Evolutionary conservation across 495 filamentous ascomycete species (phyloP).

Genomic region (Baudoinia panamericana): DNA sequence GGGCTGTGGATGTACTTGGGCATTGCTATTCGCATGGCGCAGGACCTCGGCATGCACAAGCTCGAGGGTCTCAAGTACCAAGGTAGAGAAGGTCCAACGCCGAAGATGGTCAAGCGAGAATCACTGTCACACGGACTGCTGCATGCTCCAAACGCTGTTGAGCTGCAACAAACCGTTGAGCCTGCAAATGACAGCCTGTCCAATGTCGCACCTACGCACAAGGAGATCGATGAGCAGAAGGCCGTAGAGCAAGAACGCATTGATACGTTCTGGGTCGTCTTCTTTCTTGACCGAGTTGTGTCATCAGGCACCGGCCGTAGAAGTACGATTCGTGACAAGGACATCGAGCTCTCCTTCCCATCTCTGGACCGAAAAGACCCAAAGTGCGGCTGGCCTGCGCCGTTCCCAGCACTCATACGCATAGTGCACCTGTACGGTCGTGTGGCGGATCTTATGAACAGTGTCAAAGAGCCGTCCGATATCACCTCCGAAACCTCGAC

Average conservation of each 20-base stretch:
- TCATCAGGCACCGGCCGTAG: constrained; percentile 71
- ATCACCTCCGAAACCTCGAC: constrained; percentile 58
- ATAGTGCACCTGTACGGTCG: constrained; percentile 75
- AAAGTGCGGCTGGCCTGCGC: constrained; percentile 52
- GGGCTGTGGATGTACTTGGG: constrained; percentile 85
- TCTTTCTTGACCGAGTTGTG: constrained; percentile 72
- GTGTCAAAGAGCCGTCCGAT: constrained; percentile 60
- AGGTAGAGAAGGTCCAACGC: constrained; percentile 41
- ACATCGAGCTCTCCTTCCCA: constrained; percentile 67
- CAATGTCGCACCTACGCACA: constrained; percentile 23
- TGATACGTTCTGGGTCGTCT: constrained; percentile 76
- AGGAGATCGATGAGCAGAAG: constrained; percentile 41
- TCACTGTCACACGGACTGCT: constrained; percentile 9
- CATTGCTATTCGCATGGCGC: constrained; percentile 71
- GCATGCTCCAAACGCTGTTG: not conserved
- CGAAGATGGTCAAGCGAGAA: constrained; percentile 37
- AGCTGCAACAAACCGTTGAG: not conserved
- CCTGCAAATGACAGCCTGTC: not conserved
- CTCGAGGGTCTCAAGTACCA: constrained; percentile 59
- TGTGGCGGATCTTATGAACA: constrained; percentile 71
- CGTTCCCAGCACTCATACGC: constrained; percentile 64
- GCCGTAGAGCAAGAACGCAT: constrained; percentile 54
- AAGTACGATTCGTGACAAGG: constrained; percentile 65
- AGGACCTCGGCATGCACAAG: constrained; percentile 72
- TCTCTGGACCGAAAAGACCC: constrained; percentile 45